Percentiles rank a stretch among this genome's conserved stretches.
Evolutionary conservation across 1,139 yeast species (phyloP).

Genomic region (Starmera stellimalicola): DNA sequence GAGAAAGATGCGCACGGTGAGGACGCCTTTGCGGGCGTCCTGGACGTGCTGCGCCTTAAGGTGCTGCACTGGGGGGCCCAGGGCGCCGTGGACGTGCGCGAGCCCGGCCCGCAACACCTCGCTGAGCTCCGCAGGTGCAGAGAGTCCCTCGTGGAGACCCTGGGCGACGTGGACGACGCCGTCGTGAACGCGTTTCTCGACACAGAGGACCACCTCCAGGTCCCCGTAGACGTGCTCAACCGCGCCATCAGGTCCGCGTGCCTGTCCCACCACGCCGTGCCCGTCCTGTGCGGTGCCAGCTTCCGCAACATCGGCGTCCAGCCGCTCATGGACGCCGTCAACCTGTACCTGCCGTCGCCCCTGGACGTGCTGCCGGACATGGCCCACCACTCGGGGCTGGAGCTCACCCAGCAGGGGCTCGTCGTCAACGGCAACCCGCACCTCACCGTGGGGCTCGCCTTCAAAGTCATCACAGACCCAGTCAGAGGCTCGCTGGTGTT

Average conservation of each 20-base stretch:
- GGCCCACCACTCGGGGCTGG: conserved; percentile 22
- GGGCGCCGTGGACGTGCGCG: conserved; percentile 49
- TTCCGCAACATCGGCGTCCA: conserved; percentile 92
- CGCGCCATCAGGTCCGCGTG: conserved; percentile 59
- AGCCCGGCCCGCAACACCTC: conserved; percentile 29
- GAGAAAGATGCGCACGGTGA: conserved; percentile 29
- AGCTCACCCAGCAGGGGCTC: conserved; percentile 37
- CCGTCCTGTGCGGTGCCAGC: conserved; percentile 89
- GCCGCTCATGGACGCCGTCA: conserved; percentile 79
- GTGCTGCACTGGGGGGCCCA: conserved; percentile 52
- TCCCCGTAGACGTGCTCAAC: conserved; percentile 42
- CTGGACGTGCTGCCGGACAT: conserved; percentile 50
- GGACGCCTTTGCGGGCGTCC: conserved; percentile 60
- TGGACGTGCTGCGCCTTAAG: conserved; percentile 68
- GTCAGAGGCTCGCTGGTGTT: conserved; percentile 78
- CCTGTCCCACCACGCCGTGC: conserved; percentile 47
- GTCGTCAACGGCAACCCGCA: conserved; percentile 46
- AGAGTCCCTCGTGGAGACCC: conserved; percentile 71
- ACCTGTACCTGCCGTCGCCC: conserved; percentile 77
- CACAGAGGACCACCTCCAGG: conserved; percentile 57
- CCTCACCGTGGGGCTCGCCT: conserved; percentile 74
- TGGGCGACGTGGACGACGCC: conserved; percentile 73
- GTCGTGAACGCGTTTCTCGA: conserved; percentile 72
- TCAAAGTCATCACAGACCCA: conserved; percentile 83
- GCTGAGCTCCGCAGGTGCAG: conserved; percentile 51